Evolutionary conservation across 2,329 filamentous ascomycete species (phyloP).

Genomic region (Sarocladium kiliense): DNA sequence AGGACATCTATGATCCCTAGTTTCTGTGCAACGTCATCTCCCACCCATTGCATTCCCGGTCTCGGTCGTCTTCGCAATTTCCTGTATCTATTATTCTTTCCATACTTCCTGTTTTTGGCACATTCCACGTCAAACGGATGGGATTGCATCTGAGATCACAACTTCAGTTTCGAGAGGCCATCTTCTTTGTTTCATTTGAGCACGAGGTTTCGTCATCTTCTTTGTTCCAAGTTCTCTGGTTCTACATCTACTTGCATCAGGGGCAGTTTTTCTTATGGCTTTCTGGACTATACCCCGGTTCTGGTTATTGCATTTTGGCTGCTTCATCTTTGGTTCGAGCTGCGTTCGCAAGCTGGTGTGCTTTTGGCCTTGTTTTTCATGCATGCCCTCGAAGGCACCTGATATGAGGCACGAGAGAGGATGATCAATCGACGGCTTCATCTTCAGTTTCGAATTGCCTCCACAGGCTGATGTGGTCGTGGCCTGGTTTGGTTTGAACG

Average conservation of each 20-base stretch:
- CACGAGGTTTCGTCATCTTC: neutral
- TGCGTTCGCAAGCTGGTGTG: neutral
- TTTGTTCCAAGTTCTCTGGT: neutral
- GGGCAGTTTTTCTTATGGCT: slow-evolving; percentile 2
- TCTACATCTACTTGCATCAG: neutral
- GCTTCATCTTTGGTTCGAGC: neutral
- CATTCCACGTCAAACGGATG: neutral
- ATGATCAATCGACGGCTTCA: no score
- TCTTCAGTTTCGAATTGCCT: no score
- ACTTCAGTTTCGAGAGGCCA: neutral
- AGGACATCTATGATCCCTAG: no score
- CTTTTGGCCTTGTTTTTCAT: neutral
- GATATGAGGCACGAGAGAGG: no score
- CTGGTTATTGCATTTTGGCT: slow-evolving; percentile 4
- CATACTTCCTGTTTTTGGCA: neutral
- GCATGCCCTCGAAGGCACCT: no score
- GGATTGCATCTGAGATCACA: neutral
- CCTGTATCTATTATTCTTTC: neutral
- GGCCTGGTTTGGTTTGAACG: no score
- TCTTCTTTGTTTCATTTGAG: neutral
- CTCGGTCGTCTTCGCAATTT: neutral
- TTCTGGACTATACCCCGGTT: slow-evolving; percentile 7
- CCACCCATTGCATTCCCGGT: no score
- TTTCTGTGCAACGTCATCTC: no score
- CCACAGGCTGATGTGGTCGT: no score